Percentiles rank a stretch among this genome's conserved stretches.
These are phyloP conservation scores for Hansfordia pulvinata DNA, from an alignment of 2,329 filamentous ascomycete species.

Conservation along the genomic window DNA sequence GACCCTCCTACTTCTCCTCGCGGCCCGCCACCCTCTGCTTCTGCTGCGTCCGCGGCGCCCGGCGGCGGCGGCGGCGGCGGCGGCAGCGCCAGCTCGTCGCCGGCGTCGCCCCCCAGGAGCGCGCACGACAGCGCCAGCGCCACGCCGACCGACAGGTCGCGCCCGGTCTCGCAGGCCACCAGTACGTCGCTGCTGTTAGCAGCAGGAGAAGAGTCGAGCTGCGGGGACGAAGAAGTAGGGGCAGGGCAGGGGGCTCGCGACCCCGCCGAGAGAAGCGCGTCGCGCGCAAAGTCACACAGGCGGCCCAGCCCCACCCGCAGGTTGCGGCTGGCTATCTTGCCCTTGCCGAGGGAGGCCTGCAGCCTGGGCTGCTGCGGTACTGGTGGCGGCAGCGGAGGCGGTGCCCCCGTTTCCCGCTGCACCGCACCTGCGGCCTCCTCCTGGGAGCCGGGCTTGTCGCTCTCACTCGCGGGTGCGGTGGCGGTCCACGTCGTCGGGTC, in stretches of 20 bases:
- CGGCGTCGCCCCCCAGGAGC: conserved; percentile 53
- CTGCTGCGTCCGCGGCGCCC: no score
- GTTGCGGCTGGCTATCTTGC: conserved; percentile 71
- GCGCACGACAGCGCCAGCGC: conserved; percentile 66
- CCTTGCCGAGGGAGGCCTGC: conserved; percentile 52
- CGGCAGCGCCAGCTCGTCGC: no score
- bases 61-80: no score
- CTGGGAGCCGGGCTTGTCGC: no score
- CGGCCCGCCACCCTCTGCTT: conserved; percentile 10
- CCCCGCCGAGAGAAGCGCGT: no score
- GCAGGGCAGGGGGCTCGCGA: no score
- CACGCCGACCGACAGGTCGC: conserved; percentile 67
- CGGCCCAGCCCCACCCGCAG: conserved; percentile 57
- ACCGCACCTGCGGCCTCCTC: no score
- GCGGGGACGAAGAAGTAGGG: no score
- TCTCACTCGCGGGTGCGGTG: no score
- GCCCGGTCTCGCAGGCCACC: conserved; percentile 63
- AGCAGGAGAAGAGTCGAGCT: no score
- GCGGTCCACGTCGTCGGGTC: conserved; percentile 27
- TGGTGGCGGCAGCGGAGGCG: no score
- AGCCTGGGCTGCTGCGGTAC: no score
- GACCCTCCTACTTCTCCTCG: conserved; percentile 9
- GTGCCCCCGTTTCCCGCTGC: conserved; percentile 1
- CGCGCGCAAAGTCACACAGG: conserved; percentile 45
- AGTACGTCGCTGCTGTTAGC: conserved; percentile 23